Evolutionary conservation across 805 yeast genomes (phyloP), one percentile per base, ranked within the genome.

Genomic region (Jamesozyma piceae): DNA sequence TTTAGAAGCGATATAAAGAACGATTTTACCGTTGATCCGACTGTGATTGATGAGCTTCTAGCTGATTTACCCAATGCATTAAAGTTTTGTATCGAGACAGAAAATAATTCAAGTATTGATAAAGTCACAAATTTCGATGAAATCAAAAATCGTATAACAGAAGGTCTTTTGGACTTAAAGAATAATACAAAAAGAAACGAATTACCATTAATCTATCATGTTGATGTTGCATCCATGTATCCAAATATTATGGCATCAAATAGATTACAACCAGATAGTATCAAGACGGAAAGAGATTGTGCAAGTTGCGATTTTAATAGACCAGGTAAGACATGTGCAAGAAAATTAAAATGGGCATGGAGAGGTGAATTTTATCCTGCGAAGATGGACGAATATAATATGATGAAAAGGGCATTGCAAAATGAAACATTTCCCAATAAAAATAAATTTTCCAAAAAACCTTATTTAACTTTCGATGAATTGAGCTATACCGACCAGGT

Each of bases 141-240:
- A 51, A 73, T 92, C 17, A 73, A 77, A 54, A 63, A 74, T 5
- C 66, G 74, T 31, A 80, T 94, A 44, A 71, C 70, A 34, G 50
- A 56, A 0, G 68, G 71, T 50, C 67, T 92, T 13, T 45, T 72
- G n/a, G 83, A 72, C 2, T 63, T 92, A 40, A 78, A 75, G 47
- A 60, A 68, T 1, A 71, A 72, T 31, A 89, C 90, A 1, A 69
- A 69, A 30, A 70, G 97, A 51, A 60, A 62, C 11, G 97, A 92
- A 54, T 67, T 68, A 10, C 99, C 99, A 0, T 68, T 85, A 37
- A 92, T 92, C 49, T 92, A 94, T 55, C 99, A 92, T 58, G 95
- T 94, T 30, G 99, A 92, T 68, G 99, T 92, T 39, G 97, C 99
- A 1, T 92, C 98, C 1, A 92, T 92, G 99, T 92, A 92, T 58